Evolutionary conservation across 1,139 yeast species (phyloP), one percentile per base, ranked within the genome.

Genomic region (Nakaseomyces nivariensis): DNA sequence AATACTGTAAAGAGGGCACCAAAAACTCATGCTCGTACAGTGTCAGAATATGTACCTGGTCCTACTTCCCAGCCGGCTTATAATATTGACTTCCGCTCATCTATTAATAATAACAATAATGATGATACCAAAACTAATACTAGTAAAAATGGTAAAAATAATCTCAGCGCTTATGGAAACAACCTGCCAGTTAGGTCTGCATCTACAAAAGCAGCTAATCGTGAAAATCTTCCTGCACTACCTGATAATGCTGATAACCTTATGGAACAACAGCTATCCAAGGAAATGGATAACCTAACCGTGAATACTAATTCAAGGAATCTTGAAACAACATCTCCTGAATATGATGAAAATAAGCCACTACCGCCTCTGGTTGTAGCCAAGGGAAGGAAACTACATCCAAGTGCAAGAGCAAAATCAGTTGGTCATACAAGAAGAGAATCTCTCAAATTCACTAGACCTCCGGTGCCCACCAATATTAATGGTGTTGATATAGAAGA

Each of bases 321-420:
- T 41, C 22, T 29, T 29, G 42, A 43, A 9, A 47, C 22, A 24
- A 32, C 26, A 24, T 44, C 10, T 29, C 40, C 44, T 25, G 38
- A 48, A 17, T 40, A 33, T 32, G 60, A 55, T 45, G 59, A 55
- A 41, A 56, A 56, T 42, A 56, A 54, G 46, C 61, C 64, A n/a
- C 47, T 62, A 13, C 61, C 61, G 27, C 57, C 56, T 40, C 49
- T 60, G 37, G 47, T 50, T 24, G 50, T 58, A 6, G 53, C 63
- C 3, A 67, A 67, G 38, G 62, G 63, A 24, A 67, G 68, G 45
- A 74, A 71, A 53, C 71, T 76, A 59, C 96, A 87, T 66, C 95
- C 95, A 32, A 81, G 89, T 17, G 96, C 95, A 0, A 77, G 96
- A 59, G 95, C 96, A 4, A 87, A 86, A 63, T 85, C 95, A 17